A percentile compares a stretch with the other conserved stretches of the same genome.
Evolutionary conservation across 352 stramenopile species (phyloP).

Genomic region (Globisporangium apiculatum): DNA sequence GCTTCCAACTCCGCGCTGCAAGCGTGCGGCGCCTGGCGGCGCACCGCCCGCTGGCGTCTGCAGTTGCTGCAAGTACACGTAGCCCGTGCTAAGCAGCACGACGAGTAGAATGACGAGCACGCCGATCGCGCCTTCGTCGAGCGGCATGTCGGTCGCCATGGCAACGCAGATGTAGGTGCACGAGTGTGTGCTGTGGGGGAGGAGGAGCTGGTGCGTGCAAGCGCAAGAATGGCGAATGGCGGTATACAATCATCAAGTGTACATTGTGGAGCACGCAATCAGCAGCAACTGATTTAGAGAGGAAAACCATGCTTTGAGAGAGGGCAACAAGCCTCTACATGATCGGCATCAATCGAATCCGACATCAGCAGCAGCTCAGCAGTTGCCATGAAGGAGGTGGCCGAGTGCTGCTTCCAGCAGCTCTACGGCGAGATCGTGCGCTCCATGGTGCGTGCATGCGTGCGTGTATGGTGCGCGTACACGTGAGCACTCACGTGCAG

Average conservation of each 20-base stretch:
- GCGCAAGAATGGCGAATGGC: not conserved
- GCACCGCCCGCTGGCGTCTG: constrained; percentile 15
- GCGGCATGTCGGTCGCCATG: constrained; percentile 10
- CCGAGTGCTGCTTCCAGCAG: constrained; percentile 84
- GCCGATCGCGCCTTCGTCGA: constrained; percentile 64
- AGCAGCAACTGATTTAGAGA: not conserved
- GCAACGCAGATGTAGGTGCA: too few relatives aligned
- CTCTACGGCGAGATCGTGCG: constrained; percentile 83
- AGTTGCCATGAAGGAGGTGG: constrained; percentile 67
- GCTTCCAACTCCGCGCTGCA: not conserved
- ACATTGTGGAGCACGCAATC: too few relatives aligned
- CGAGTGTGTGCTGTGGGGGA: not conserved
- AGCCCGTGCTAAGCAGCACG: constrained; percentile 63
- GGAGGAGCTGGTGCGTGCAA: not conserved
- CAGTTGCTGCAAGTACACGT: constrained; percentile 66
- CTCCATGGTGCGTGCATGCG: constrained; percentile 52
- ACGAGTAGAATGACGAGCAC: constrained; percentile 66
- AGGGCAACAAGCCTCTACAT: not conserved
- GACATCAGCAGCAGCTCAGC: not conserved
- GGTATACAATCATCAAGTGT: not conserved
- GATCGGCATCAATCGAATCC: not conserved
- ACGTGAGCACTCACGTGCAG: not conserved
- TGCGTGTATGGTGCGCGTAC: not conserved
- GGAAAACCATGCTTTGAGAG: not conserved
- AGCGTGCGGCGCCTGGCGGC: not conserved